Base-by-base conservation (phyloP, 225 moss, liverwort and hornwort species). In the Lunularia cruciata region DNA sequence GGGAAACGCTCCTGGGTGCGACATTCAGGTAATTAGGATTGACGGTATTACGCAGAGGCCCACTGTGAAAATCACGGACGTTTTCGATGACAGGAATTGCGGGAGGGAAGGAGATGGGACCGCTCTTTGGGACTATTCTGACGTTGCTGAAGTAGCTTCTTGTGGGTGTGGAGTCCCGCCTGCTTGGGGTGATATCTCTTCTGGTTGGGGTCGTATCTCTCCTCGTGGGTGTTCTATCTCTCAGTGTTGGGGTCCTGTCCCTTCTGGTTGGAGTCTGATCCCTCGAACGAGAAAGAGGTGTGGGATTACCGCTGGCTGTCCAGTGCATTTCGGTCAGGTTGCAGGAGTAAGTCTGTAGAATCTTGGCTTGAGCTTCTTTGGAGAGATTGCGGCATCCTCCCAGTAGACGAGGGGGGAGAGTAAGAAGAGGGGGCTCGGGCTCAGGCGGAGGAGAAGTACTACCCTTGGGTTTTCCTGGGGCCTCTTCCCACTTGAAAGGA, bases 401-500 rank as follows among this genome's bases (percentile, higher is more conserved):
- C 5, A 82, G 66, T 22, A 82, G 77, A 22, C 81, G 77, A 27
- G 81, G 81, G 6, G 81, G 81, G 1, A 82, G 49, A 31, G 77
- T 33, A 3, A 82, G 61, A 49, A 65, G 34, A 3, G 81, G 77
- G 23, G 81, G 74, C 12, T 74, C 74, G 0, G 49, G 22, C 8
- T 66, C 49, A 36, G 64, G 31, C 27, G 73, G 73, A n/a, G 77
- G 74, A 0, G 71, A 56, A 1, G 32, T 56, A 42, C 32, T 67
- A 12, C 72, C 78, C 80, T 90, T 90, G 20, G 90, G 77, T 72
- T 82, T 92, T 0, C 92, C 92, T 0, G 90, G 92, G 55, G 82
- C 75, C n/a, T 82, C 88, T 73, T 92, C 92, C 92, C 92, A 92
- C 39, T 86, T 85, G 72, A 88, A 92, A 18, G 92, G 92, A 42